Evolutionary conservation across 495 filamentous ascomycete species (phyloP), one percentile per base, ranked within the genome.

Genomic region (Trichodelitschia bisporula): DNA sequence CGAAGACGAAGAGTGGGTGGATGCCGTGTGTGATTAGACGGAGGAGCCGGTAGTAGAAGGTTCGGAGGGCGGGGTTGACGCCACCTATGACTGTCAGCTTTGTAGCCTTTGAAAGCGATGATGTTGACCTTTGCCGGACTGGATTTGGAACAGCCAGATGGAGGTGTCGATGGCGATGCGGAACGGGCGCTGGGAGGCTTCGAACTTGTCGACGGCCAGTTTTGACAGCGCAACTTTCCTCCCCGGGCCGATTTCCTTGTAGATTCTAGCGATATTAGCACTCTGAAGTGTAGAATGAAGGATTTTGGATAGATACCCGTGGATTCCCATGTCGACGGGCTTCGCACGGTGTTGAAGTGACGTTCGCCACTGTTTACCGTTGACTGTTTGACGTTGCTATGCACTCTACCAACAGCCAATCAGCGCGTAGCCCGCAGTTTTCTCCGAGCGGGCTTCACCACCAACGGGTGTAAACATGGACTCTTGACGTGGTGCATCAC

Each of bases 101-200:
- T n/a, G n/a, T n/a, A n/a, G n/a, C 32, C 29, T 18, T 15, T 8
- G 15, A 9, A 16, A 29, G 31, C 16, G 15, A 26, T 11, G 27
- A 14, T 20, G 13, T 12, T 25, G 42, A 62, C 62, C 82, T 48
- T 72, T 65, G 12, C 76, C 72, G 4, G 79, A 69, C 39, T 89
- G 82, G 4, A 72, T 70, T 43, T 99, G 86, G 43, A 92, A 95
- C 15, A 91, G 71, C 89, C 89, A 99, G 47, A 99, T 93, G 0
- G 80, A 80, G 36, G 86, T 74, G 46, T 99, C 89, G 30, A 99
- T 77, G 13, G 89, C 89, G 17, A 99, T 58, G 10, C 82, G 69
- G 4, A 95, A 57, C 0, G 86, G 80, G 3, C 71, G 62, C 15
- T 64, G 59, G 24, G 62, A 67, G 19, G 63, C 49, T 37, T 80